Base-by-base conservation (phyloP, 805 yeast genomes). In the Sungouiella blattae region DNA sequence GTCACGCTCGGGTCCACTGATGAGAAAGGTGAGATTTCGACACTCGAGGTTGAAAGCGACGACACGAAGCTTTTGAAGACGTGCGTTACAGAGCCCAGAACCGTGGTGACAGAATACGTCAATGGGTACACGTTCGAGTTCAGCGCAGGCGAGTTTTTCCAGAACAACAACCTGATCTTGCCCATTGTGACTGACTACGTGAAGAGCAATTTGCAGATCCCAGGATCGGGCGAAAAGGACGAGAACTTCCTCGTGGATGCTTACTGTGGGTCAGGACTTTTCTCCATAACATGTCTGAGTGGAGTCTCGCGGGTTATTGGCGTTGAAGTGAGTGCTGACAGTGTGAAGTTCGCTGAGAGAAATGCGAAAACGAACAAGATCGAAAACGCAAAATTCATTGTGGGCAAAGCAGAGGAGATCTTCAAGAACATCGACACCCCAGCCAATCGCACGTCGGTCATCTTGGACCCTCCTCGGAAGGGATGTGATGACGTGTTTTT, bases 391-490 rank as follows among this genome's bases (percentile, higher is more conserved):
- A 75, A 72, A 26, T 93, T 91, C 52, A 78, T 91, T 24, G 87
- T 80, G 18, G 98, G 98, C 22, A 86, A 88, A 55, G 98, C 98
- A 2, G 96, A 89, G 58, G 75, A 79, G 58, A 80, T 93, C 40
- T 93, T 93, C 59, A 84, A 74, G 33, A 77, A 78, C 38, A 83
- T 85, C 42, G 83, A 80, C 42, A 77, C 87, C 3, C 94, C 95
- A 6, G 70, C 76, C 25, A 77, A 73, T 30, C 67, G 80, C 49
- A 93, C 98, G 0, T 79, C 95, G 8, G 93, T 93, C 24, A 88
- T 93, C 39, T 75, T 93, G 52, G 98, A 93, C 60, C 98, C 98
- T 4, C 96, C 98, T 28, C 79, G 98, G 58, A 93, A 91, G 60
- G 98, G 98, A 2, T 91, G 98, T 60, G 97, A 89, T 58, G 84